Percentiles rank a stretch among this genome's conserved stretches.
Conservation (phyloP, 2,329 filamentous ascomycete genomes). For the Aspergillus niger region DNA sequence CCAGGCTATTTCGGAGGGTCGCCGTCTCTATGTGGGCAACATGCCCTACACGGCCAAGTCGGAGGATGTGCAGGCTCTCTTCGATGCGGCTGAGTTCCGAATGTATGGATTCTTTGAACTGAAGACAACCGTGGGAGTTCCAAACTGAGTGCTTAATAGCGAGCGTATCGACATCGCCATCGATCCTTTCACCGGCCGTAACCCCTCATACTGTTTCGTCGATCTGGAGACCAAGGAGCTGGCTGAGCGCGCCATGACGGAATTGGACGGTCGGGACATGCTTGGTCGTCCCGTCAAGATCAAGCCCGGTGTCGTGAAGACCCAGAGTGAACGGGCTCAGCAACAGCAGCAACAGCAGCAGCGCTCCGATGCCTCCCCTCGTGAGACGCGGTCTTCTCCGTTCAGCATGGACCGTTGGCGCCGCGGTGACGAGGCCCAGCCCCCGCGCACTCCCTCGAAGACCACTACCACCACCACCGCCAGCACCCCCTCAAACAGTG, state of each 20-base stretch:
- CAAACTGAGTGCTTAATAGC: slow-evolving; percentile 36
- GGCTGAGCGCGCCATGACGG: slow-evolving; percentile 60
- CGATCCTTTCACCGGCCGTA: slow-evolving; percentile 67
- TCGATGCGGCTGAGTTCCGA: slow-evolving; percentile 43
- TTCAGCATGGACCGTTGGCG: slow-evolving; percentile 47
- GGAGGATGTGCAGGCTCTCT: slow-evolving; percentile 53
- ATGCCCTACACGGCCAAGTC: slow-evolving; percentile 57
- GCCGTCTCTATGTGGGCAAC: slow-evolving; percentile 57
- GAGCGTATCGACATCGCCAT: slow-evolving; percentile 68
- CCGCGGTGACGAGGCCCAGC: slow-evolving; percentile 42
- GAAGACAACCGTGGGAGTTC: slow-evolving; percentile 2
- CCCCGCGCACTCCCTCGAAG: slow-evolving; percentile 21
- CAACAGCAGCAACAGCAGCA: slow-evolving; percentile 19
- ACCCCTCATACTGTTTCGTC: slow-evolving; percentile 75
- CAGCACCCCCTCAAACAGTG: slow-evolving; percentile 23
- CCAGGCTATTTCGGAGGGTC: slow-evolving; percentile 43
- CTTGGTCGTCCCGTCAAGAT: slow-evolving; percentile 64
- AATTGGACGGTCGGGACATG: slow-evolving; percentile 57
- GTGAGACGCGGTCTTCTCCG: slow-evolving; percentile 23
- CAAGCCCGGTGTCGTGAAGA: slow-evolving; percentile 64
- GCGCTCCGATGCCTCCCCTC: slow-evolving; percentile 23
- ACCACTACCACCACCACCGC: not conserved
- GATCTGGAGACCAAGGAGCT: slow-evolving; percentile 62
- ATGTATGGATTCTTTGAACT: slow-evolving; percentile 31
- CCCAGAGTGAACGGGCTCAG: slow-evolving; percentile 33